Conservation (phyloP, 2,329 filamentous ascomycete species). For the Fonsecaea pugnacius region DNA sequence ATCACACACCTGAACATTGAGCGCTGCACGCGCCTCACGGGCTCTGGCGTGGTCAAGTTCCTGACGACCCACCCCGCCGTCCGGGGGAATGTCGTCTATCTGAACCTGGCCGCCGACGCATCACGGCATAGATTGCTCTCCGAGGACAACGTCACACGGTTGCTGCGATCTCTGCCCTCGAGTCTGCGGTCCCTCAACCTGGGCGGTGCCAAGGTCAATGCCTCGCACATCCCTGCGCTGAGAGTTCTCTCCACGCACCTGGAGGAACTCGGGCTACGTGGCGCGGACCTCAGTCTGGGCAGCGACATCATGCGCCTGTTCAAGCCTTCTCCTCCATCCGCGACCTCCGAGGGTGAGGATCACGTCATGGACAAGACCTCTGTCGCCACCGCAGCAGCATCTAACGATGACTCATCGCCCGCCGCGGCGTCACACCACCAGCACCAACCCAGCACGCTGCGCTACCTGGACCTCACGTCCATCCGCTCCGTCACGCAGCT, state of each 20-base stretch:
- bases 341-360: conserved; percentile 44
- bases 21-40: conserved; percentile 72
- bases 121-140: conserved; percentile 73
- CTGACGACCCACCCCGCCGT: conserved; percentile 72
- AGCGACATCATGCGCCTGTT: conserved; percentile 69
- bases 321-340: conserved; percentile 13
- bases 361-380: background rate
- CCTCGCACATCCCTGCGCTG: conserved; percentile 66
- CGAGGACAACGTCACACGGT: conserved; percentile 64
- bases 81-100: conserved; percentile 65
- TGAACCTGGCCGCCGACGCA: conserved; percentile 74
- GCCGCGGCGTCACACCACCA: conserved; percentile 19
- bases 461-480: conserved; percentile 77
- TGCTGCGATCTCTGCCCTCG: conserved; percentile 68
- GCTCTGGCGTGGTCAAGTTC: conserved; percentile 70
- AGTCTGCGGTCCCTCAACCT: conserved; percentile 75
- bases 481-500: conserved; percentile 62
- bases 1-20: conserved; percentile 79
- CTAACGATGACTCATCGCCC: conserved; percentile 34
- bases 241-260: conserved; percentile 70
- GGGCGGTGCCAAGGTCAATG: conserved; percentile 72
- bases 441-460: conserved; percentile 53
- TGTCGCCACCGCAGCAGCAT: conserved; percentile 36
- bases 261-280: conserved; percentile 76
- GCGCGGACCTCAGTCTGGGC: conserved; percentile 63